Evolutionary conservation across 208 protist genomes (phyloP).

Genomic region (Angomonas ambiguus): DNA sequence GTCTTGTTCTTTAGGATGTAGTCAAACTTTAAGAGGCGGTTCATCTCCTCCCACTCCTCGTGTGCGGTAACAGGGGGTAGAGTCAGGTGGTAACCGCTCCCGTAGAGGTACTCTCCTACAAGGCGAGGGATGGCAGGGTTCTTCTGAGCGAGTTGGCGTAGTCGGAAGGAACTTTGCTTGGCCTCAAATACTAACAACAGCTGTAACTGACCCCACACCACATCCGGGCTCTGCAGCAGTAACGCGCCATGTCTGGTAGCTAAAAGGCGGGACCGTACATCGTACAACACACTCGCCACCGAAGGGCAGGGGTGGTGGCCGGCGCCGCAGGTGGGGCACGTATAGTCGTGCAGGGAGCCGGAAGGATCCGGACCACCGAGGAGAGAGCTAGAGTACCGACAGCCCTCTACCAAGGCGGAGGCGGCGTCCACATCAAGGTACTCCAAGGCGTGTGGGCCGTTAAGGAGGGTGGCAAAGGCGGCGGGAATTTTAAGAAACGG

Average conservation of each 20-base stretch:
- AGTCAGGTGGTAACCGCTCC: conserved; percentile 73
- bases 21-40: conserved; percentile 71
- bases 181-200: conserved; percentile 74
- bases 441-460: conserved; percentile 37
- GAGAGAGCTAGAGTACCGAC: conserved; percentile 17
- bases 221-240: conserved; percentile 61
- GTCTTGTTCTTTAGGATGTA: conserved; percentile 82
- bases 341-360: conserved; percentile 12
- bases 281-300: conserved; percentile 24
- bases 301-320: conserved; percentile 37
- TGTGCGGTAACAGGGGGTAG: conserved; percentile 71
- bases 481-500: conserved; percentile 43
- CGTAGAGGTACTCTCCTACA: conserved; percentile 74
- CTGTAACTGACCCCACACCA: conserved; percentile 61
- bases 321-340: conserved; percentile 31
- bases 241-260: conserved; percentile 34
- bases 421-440: conserved; percentile 48
- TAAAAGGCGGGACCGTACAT: conserved; percentile 27
- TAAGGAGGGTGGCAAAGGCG: conserved; percentile 30
- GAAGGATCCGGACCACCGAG: background rate
- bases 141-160: conserved; percentile 67
- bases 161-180: conserved; percentile 70
- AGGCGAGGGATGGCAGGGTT: conserved; percentile 45
- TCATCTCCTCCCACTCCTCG: conserved; percentile 69
- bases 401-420: conserved; percentile 23